phyloP scores from a whole-genome alignment of 2,329 filamentous ascomycete species.

The Pseudogymnoascus destructans region DNA sequence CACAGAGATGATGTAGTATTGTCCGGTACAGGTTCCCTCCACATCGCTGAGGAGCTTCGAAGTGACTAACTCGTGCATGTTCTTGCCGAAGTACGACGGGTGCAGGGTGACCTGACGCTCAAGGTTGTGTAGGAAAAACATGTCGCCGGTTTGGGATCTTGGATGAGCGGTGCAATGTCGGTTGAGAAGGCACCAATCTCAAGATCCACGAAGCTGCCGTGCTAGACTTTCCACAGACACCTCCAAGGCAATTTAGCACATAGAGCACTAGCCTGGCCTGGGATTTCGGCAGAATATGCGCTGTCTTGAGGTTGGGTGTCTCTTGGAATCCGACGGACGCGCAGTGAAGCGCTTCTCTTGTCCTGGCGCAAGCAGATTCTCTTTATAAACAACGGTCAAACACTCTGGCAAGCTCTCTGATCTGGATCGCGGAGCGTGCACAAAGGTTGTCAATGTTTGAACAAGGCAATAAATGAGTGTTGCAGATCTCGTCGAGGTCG shows the following conservation, averaged over 20 bases:
- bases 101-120: constrained; percentile 91
- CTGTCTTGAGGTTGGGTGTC: neutral
- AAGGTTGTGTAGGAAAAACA: constrained; percentile 98
- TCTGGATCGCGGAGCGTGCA: constrained; percentile 22
- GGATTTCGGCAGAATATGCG: neutral
- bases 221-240: constrained; percentile 6
- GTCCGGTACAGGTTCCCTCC: constrained; percentile 87
- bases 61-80: constrained; percentile 84
- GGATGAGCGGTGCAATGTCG: neutral
- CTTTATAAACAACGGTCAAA: constrained; percentile 21
- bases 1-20: constrained; percentile 95
- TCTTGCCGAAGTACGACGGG: constrained; percentile 90
- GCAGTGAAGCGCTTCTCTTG: constrained; percentile 17
- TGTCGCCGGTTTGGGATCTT: constrained; percentile 28
- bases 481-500: constrained; percentile 14
- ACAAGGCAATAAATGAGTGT: constrained; percentile 15
- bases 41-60: constrained; percentile 84
- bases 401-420: constrained; percentile 24
- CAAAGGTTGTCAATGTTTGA: constrained; percentile 24
- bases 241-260: neutral
- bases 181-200: neutral
- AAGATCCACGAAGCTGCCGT: neutral
- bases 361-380: neutral
- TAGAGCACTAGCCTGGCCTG: neutral
- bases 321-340: constrained; percentile 7